Conservation (phyloP, 768 basidiomycete genomes). For the Collybiopsis confluens region DNA sequence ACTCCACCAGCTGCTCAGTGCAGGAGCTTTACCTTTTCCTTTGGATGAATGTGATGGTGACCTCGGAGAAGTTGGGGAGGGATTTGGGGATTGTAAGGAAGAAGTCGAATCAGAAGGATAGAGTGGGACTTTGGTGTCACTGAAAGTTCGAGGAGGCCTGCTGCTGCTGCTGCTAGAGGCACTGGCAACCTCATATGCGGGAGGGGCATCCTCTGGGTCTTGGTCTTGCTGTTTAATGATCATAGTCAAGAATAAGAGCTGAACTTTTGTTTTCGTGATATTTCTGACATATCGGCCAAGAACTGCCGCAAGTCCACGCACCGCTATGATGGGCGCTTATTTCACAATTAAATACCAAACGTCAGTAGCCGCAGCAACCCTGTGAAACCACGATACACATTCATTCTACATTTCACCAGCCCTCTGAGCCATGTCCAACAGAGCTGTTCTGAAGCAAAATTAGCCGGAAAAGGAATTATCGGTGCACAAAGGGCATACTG, state of each 20-base stretch:
- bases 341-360: not conserved
- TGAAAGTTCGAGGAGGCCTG: not conserved
- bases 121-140: not conserved
- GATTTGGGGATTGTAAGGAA: not conserved
- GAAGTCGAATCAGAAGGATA: not conserved
- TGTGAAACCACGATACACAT: not conserved
- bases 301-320: too few species aligned
- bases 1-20: not conserved
- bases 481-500: constrained; percentile 20
- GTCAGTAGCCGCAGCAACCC: not conserved
- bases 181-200: constrained; percentile 3
- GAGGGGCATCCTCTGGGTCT: not conserved
- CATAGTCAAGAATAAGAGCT: not conserved
- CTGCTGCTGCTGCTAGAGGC: not conserved
- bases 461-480: not conserved
- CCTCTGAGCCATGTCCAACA: constrained; percentile 13
- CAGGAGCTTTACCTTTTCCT: constrained; percentile 7
- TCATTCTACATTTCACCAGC: constrained; percentile 3
- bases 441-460: constrained; percentile 13
- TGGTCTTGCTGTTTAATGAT: constrained; percentile 2
- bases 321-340: not conserved
- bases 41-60: constrained; percentile 5
- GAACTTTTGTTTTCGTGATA: too few species aligned
- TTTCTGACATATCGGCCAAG: too few species aligned
- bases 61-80: not conserved